Evolutionary conservation across 2,329 filamentous ascomycete species (phyloP), one percentile per base, ranked within the genome.

Genomic region (Diatrype stigma): DNA sequence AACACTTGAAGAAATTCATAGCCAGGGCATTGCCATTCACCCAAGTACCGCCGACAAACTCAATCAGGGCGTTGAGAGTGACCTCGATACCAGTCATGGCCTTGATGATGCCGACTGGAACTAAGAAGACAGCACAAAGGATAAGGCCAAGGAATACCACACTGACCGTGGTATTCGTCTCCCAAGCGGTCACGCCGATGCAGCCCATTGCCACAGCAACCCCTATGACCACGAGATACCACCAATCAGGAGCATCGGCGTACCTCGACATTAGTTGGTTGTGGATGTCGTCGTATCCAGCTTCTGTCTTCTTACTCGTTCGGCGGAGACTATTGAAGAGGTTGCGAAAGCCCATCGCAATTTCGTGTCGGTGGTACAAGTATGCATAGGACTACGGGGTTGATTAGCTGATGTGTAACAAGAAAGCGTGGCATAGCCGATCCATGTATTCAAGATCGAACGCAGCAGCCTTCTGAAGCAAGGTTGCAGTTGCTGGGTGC

Each of bases 1-100:
- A 78, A 0, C 72, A 74, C 67, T 79, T 80, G 71, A 80, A 79
- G 57, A 73, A 78, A 66, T 78, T 79, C 73, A 79, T 79, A 47
- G 73, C 75, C 48, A 78, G 59, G 0, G 76, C 75, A 48, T 79
- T 78, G 28, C 77, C 77, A 26, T 74, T 71, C 10, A 77, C 72
- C 55, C 68, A 73, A 5, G 73, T 74, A n/a, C 77, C 77, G 47
- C 75, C 77, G 40, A 80, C 75, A 38, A 80, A 76, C 62, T 80
- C 76, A 37, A 77, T 75, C 7, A 81, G 66, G 3, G 80, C 77
- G 57, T 79, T 78, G 37, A 79, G 68, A 2, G 72, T 78, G 6
- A 79, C 75, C 54, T 78, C 73, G 35, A 78, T 70, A 49, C 76
- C 76, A 2, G 76, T 80, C 67, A 77, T 80, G 47, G 77, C 75